These are phyloP conservation scores for Aaosphaeria arxii DNA, from an alignment of 2,329 filamentous ascomycete genomes.

Conservation along the genomic window DNA sequence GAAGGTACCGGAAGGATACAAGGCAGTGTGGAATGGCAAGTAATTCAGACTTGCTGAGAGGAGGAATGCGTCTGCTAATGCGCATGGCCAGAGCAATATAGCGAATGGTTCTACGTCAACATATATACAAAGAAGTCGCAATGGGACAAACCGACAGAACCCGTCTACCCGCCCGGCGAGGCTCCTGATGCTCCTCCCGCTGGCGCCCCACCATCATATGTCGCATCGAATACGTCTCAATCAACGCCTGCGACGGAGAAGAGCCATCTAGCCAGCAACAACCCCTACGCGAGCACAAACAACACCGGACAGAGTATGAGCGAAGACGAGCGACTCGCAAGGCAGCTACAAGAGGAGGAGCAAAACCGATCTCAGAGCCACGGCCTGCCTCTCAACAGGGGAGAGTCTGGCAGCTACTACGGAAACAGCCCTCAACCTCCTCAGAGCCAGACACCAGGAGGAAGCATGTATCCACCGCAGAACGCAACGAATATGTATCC, in stretches of 20 bases:
- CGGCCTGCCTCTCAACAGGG: conserved; percentile 43
- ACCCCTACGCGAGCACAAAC: conserved; percentile 57
- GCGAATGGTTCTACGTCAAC: conserved; percentile 94
- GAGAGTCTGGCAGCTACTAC: conserved; percentile 51
- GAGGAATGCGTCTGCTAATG: not conserved
- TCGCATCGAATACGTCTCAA: conserved; percentile 21
- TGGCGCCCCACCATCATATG: conserved; percentile 56
- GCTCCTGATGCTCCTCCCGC: conserved; percentile 61
- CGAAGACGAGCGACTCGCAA: conserved; percentile 72
- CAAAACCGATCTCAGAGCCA: conserved; percentile 51
- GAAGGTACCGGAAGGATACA: conserved; percentile 74
- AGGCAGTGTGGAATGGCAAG: conserved; percentile 69
- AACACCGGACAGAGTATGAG: conserved; percentile 37
- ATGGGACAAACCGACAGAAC: conserved; percentile 79
- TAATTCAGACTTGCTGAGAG: not conserved
- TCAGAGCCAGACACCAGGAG: conserved; percentile 2
- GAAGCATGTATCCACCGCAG: conserved; percentile 4
- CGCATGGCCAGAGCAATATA: conserved; percentile 62
- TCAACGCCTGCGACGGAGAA: conserved; percentile 46
- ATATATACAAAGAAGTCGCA: conserved; percentile 82
- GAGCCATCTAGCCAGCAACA: conserved; percentile 55
- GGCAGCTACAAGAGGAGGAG: conserved; percentile 80
- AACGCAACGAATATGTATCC: conserved; percentile 32
- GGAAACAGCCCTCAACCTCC: conserved; percentile 17
- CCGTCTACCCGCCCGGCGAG: conserved; percentile 54